Percentiles rank a stretch among this genome's conserved stretches.
These are phyloP conservation scores for Serendipita sp. DNA, from an alignment of 768 basidiomycete species.

Conservation along the genomic window DNA sequence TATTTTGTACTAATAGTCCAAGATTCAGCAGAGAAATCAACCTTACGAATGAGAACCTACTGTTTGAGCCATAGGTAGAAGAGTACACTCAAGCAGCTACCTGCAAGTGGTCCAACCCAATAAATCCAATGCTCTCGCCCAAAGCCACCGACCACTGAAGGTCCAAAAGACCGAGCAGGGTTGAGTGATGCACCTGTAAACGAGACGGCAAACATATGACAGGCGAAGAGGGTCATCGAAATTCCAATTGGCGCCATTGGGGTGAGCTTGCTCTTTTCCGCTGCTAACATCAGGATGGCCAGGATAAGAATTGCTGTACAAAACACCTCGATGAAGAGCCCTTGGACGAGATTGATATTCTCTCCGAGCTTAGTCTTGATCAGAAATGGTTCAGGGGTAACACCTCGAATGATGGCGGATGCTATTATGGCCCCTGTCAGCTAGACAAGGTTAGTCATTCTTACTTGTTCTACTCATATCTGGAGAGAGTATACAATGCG, in stretches of 20 bases:
- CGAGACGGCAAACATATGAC: conserved; percentile 34
- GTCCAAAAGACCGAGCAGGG: conserved; percentile 52
- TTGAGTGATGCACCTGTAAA: conserved; percentile 57
- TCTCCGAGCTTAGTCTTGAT: conserved; percentile 36
- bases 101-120: conserved; percentile 1
- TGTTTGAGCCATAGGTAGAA: conserved; percentile 44
- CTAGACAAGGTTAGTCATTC: conserved; percentile 5
- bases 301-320: conserved; percentile 32
- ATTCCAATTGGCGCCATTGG: conserved; percentile 46
- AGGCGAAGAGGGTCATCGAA: background rate
- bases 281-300: conserved; percentile 56
- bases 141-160: conserved; percentile 50
- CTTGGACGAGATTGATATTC: conserved; percentile 37
- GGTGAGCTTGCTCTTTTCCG: conserved; percentile 48
- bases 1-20: conserved; percentile 15
- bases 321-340: conserved; percentile 58
- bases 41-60: background rate
- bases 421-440: conserved; percentile 43
- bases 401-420: conserved; percentile 33
- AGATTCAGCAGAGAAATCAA: background rate
- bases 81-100: conserved; percentile 10
- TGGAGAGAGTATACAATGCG: background rate
- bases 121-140: conserved; percentile 40
- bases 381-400: conserved; percentile 38
- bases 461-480: background rate